These are phyloP conservation scores for Puccinia coronata DNA, from an alignment of 1,284 basidiomycete species.

Conservation along the genomic window DNA sequence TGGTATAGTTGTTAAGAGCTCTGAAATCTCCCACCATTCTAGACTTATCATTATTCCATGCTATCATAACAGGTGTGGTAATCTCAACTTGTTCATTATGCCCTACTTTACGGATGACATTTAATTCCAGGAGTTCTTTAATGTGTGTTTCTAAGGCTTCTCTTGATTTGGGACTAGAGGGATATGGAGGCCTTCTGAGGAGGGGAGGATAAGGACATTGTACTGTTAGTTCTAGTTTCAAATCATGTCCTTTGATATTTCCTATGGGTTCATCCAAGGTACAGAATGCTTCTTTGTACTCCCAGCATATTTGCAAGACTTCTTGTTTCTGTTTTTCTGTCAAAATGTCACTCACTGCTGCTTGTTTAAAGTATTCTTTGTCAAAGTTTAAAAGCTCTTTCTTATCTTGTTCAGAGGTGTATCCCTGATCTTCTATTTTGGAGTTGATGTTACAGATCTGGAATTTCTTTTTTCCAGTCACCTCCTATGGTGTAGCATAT, in stretches of 20 bases:
- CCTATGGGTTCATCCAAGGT: neutral
- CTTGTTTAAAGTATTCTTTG: neutral
- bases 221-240: neutral
- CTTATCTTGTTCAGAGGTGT: neutral
- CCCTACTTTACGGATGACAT: too few relatives aligned
- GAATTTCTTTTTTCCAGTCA: constrained; percentile 14
- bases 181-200: too few relatives aligned
- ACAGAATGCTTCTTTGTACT: too few relatives aligned
- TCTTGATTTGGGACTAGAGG: too few relatives aligned
- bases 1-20: neutral
- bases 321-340: too few relatives aligned
- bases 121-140: too few relatives aligned
- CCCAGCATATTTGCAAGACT: too few relatives aligned
- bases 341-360: neutral
- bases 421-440: neutral
- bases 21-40: too few relatives aligned
- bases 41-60: too few relatives aligned
- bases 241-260: neutral
- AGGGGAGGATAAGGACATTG: neutral
- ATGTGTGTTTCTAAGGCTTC: too few relatives aligned
- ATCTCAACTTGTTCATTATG: neutral
- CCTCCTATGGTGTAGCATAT: neutral
- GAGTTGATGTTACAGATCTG: neutral
- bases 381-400: neutral
- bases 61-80: neutral